Conservation (phyloP, 371 early-diverging fungal species). For the Apophysomyces elegans region DNA sequence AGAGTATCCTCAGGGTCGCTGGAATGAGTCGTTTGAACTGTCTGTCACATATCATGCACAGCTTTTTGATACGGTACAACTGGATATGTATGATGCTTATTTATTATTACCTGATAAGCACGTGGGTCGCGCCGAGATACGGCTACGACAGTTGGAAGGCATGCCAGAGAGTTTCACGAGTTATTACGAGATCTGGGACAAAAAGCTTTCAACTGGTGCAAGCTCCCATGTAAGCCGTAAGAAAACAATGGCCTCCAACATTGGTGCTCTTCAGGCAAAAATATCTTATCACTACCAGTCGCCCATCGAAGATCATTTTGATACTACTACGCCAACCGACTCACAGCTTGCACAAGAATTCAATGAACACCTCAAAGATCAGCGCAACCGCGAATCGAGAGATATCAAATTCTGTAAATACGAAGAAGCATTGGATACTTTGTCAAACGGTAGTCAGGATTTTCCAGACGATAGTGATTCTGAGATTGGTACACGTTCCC, state of each 20-base stretch:
- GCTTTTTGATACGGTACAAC: conserved; percentile 73
- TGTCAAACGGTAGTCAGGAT: conserved; percentile 16
- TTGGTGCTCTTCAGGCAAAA: conserved; percentile 71
- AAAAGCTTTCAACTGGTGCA: conserved; percentile 55
- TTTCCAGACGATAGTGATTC: conserved; percentile 25
- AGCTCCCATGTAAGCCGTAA: conserved; percentile 59
- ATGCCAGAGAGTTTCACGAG: conserved; percentile 71
- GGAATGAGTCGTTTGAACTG: conserved; percentile 82
- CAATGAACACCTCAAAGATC: conserved; percentile 25
- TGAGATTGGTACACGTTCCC: not conserved
- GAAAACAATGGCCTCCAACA: conserved; percentile 57
- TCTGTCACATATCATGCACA: conserved; percentile 77
- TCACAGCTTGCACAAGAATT: conserved; percentile 28
- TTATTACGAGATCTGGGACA: conserved; percentile 73
- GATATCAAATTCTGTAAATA: conserved; percentile 30
- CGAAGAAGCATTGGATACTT: conserved; percentile 18
- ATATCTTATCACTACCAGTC: conserved; percentile 67
- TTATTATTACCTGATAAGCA: conserved; percentile 70
- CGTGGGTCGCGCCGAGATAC: conserved; percentile 77
- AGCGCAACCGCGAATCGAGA: conserved; percentile 22
- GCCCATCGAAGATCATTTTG: not conserved
- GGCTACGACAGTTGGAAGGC: conserved; percentile 60
- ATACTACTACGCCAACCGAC: conserved; percentile 18
- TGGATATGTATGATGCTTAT: conserved; percentile 73
- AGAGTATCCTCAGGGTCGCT: conserved; percentile 62